Conservation (phyloP, 352 stramenopile genomes). For the Globisporangium okanoganense region DNA sequence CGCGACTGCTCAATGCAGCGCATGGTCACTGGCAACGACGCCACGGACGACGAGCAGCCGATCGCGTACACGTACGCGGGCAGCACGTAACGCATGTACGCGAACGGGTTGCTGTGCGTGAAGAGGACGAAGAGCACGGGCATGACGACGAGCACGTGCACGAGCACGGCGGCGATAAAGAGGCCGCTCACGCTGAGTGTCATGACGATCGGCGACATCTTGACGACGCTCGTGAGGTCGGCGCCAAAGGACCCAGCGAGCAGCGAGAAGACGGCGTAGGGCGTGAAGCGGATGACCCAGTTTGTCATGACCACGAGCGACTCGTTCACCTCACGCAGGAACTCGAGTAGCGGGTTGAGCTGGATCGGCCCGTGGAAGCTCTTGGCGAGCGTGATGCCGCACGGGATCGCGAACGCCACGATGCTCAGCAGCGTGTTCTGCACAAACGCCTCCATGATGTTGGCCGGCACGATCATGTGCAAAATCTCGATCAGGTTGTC, state of each 20-base stretch:
- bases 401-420: slow-evolving; percentile 63
- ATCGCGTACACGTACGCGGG: slow-evolving; percentile 69
- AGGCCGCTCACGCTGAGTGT: slow-evolving; percentile 43
- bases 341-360: slow-evolving; percentile 75
- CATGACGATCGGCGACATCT: slow-evolving; percentile 38
- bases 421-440: slow-evolving; percentile 63
- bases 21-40: slow-evolving; percentile 57
- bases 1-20: slow-evolving; percentile 60
- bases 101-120: slow-evolving; percentile 64
- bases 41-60: slow-evolving; percentile 75
- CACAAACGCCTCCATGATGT: slow-evolving; percentile 72
- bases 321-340: slow-evolving; percentile 76
- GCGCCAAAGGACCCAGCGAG: slow-evolving; percentile 58
- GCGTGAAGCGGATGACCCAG: slow-evolving; percentile 72
- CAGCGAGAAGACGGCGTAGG: slow-evolving; percentile 65
- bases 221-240: slow-evolving; percentile 29
- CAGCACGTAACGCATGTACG: slow-evolving; percentile 63
- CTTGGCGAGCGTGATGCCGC: slow-evolving; percentile 55
- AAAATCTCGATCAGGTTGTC: slow-evolving; percentile 64
- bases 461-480: slow-evolving; percentile 57
- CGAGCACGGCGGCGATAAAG: slow-evolving; percentile 33
- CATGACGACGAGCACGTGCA: slow-evolving; percentile 67
- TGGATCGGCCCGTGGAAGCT: slow-evolving; percentile 69
- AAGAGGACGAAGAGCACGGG: slow-evolving; percentile 53
- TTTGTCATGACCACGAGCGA: slow-evolving; percentile 73